Base-by-base conservation (phyloP, 208 protist genomes). In the Trypanosoma mega region DNA sequence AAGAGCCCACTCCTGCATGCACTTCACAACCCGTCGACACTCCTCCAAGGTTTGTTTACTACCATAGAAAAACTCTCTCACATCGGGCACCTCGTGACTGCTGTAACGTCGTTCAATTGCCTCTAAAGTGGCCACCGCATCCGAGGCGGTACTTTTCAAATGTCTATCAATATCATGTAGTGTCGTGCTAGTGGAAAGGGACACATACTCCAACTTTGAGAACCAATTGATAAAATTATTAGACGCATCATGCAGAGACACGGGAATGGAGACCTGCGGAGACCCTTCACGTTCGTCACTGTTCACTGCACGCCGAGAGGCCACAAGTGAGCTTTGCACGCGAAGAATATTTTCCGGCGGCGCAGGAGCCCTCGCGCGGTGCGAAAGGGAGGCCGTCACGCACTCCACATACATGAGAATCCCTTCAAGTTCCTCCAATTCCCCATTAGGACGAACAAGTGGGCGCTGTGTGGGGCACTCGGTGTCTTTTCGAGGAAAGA, bases 321-420 rank as follows among this genome's bases (percentile, higher is more conserved):
- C 63, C 24, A 79, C 55, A 21, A 87, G 55, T 0, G 80, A 74
- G 37, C 72, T 74, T 18, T 78, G 68, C 47, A 92, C 80, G 16
- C 48, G 46, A 3, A 78, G 63, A 0, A 85, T 62, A 8, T 56
- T 63, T 16, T 76, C 68, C 5, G 85, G 73, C n/a, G 85, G 82
- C 5, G 76, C 56, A 3, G 78, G 64, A 46, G 70, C 81, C 30
- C 78, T 64, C 0, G 73, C 75, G 14, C 85, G 69, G 23, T 76
- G 67, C 8, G 59, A 53, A 0, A 92, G 59, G 3, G 82, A 76
- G 0, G 45, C 44, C 12, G 66, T 71, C 9, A 86, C 68, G 53
- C 69, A 59, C 36, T 74, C 68, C 26, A 92, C 55, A 45, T 89
- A 92, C 47, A 65, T 68, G 49, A 92, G 60, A 36, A 92, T 76